These are phyloP conservation scores for Naganishia sp. DNA, from an alignment of 1,284 basidiomycete genomes.

Conservation along the genomic window DNA sequence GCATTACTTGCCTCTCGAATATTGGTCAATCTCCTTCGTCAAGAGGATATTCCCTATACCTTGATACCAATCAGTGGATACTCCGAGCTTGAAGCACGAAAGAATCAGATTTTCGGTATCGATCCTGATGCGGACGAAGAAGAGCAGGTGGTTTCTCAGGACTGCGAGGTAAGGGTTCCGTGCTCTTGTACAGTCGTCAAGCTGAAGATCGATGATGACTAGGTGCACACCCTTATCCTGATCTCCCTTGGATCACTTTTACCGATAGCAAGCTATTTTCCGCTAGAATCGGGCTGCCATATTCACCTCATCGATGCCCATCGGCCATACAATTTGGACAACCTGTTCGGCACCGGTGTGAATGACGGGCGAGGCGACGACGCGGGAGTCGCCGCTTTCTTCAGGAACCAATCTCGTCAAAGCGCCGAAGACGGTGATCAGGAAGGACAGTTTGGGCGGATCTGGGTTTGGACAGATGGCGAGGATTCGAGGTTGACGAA, in stretches of 20 bases:
- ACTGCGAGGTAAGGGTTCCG: slow-evolving; percentile 13
- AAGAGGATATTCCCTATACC: slow-evolving; percentile 90
- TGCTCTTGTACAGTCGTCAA: not conserved
- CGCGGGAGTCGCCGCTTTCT: slow-evolving; percentile 7
- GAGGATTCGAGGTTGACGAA: slow-evolving; percentile 63
- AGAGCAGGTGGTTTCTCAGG: slow-evolving; percentile 24
- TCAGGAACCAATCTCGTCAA: slow-evolving; percentile 28
- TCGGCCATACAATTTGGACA: slow-evolving; percentile 86
- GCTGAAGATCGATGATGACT: slow-evolving; percentile 8
- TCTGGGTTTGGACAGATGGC: slow-evolving; percentile 84
- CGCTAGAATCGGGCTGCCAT: slow-evolving; percentile 56
- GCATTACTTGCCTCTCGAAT: slow-evolving; percentile 60
- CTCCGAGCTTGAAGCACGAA: slow-evolving; percentile 66
- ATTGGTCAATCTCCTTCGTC: slow-evolving; percentile 83
- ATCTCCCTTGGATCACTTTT: slow-evolving; percentile 90
- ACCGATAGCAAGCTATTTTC: slow-evolving; percentile 67
- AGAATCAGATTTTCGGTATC: slow-evolving; percentile 62
- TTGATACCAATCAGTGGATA: slow-evolving; percentile 91
- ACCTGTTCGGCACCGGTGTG: slow-evolving; percentile 70
- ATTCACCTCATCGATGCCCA: slow-evolving; percentile 94
- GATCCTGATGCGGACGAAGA: slow-evolving; percentile 28
- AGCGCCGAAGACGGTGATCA: slow-evolving; percentile 55
- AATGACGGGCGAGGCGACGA: slow-evolving; percentile 39
- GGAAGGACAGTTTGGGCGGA: slow-evolving; percentile 64
- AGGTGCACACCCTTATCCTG: slow-evolving; percentile 89